Evolutionary conservation across 768 basidiomycete species (phyloP).

Genomic region (Leccinum longicurvipes): DNA sequence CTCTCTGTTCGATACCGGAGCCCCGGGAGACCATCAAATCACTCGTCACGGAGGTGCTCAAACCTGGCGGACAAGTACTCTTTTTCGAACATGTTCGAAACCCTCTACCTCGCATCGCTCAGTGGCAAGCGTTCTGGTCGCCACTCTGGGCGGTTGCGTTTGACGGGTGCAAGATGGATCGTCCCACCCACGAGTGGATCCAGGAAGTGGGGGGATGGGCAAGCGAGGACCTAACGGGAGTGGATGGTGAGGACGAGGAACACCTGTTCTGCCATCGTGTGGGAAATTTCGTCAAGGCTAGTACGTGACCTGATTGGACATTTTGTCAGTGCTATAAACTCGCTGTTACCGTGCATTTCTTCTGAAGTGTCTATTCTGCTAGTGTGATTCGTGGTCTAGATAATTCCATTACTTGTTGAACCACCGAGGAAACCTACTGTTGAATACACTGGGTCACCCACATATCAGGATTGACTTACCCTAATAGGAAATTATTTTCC

Average conservation of each 20-base stretch:
- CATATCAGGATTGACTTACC: no score
- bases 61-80: constrained; percentile 60
- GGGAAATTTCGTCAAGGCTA: constrained; percentile 55
- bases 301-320: constrained; percentile 9
- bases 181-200: constrained; percentile 49
- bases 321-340: no score
- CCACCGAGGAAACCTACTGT: no score
- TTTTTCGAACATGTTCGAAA: constrained; percentile 72
- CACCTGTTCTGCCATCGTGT: constrained; percentile 57
- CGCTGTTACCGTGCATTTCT: no score
- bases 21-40: constrained; percentile 46
- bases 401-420: no score
- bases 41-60: constrained; percentile 52
- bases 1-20: constrained; percentile 41
- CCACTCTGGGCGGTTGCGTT: constrained; percentile 60
- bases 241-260: constrained; percentile 53
- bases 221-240: constrained; percentile 43
- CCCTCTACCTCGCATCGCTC: constrained; percentile 48
- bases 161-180: constrained; percentile 64
- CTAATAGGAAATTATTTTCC: no score
- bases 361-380: no score
- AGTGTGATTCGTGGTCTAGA: no score
- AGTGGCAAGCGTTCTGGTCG: constrained; percentile 75
- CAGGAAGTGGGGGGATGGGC: constrained; percentile 48
- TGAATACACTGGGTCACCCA: no score